Evolutionary conservation across 2,329 filamentous ascomycete genomes (phyloP).

Genomic region (Chrysoporthe cubensis): DNA sequence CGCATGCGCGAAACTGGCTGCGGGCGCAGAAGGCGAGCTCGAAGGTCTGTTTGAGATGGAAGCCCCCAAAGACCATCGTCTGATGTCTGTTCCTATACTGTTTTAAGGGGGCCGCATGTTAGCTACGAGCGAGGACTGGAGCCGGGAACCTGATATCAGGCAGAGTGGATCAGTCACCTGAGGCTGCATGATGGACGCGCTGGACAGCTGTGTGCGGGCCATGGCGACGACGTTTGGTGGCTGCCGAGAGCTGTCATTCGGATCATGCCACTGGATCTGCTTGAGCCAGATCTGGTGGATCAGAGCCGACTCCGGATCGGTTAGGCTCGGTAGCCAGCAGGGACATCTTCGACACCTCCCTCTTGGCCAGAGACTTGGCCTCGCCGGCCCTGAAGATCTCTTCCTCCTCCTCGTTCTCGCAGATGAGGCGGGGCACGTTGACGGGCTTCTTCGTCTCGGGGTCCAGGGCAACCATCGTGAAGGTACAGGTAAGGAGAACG

Average conservation of each 20-base stretch:
- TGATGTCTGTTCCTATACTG: slow-evolving; percentile 53
- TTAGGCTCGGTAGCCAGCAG: slow-evolving; percentile 71
- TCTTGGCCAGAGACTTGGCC: slow-evolving; percentile 61
- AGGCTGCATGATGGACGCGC: slow-evolving; percentile 76
- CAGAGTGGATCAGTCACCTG: slow-evolving; percentile 37
- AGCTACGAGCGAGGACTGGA: not conserved
- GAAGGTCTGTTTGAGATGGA: slow-evolving; percentile 74
- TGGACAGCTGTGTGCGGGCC: slow-evolving; percentile 60
- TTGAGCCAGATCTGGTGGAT: slow-evolving; percentile 76
- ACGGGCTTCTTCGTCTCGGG: slow-evolving; percentile 69
- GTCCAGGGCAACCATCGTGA: slow-evolving; percentile 78
- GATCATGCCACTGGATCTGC: slow-evolving; percentile 63
- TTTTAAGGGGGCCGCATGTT: not conserved
- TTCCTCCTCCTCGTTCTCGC: slow-evolving; percentile 67
- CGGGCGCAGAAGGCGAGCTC: slow-evolving; percentile 78
- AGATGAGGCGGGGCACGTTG: slow-evolving; percentile 58
- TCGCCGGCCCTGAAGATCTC: slow-evolving; percentile 66
- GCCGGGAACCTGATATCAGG: no score
- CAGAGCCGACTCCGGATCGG: slow-evolving; percentile 70
- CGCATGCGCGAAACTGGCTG: slow-evolving; percentile 70
- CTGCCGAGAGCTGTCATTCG: slow-evolving; percentile 38
- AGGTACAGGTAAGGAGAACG: slow-evolving; percentile 55
- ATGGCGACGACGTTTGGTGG: slow-evolving; percentile 54
- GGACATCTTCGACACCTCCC: slow-evolving; percentile 62
- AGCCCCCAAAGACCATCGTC: slow-evolving; percentile 80